Evolutionary conservation across 352 stramenopile species (phyloP).

Genomic region (Globisporangium iwayamae): DNA sequence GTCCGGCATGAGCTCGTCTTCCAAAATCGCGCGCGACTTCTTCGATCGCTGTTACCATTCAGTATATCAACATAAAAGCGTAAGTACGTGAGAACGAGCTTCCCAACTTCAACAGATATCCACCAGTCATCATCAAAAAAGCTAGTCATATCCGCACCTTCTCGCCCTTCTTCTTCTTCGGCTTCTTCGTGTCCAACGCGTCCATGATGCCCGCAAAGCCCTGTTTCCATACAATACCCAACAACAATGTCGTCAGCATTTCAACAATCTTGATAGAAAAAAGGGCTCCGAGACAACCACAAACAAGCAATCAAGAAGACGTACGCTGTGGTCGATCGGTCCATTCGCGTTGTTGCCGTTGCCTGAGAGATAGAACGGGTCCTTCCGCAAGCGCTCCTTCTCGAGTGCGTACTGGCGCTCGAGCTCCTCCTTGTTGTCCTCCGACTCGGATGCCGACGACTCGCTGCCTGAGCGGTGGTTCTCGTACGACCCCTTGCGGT

Average conservation of each 20-base stretch:
- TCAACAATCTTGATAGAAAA: background rate
- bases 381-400: conserved; percentile 66
- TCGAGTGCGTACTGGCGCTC: conserved; percentile 43
- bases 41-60: conserved; percentile 29
- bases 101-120: background rate
- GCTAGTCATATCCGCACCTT: conserved; percentile 28
- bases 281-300: background rate
- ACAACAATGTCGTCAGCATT: conserved; percentile 8
- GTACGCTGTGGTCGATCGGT: conserved; percentile 22
- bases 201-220: conserved; percentile 83
- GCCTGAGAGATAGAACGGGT: conserved; percentile 78
- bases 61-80: background rate
- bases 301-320: conserved; percentile 15
- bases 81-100: background rate
- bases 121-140: background rate
- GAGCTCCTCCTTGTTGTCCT: conserved; percentile 39
- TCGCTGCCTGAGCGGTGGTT: conserved; percentile 20
- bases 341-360: conserved; percentile 40
- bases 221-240: conserved; percentile 16
- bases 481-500: conserved; percentile 49
- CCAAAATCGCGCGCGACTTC: conserved; percentile 52
- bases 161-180: conserved; percentile 66
- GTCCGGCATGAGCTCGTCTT: conserved; percentile 80
- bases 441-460: conserved; percentile 34
- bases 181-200: conserved; percentile 57